Evolutionary conservation across 2,329 filamentous ascomycete genomes (phyloP), one percentile per base, ranked within the genome.

Genomic region (Sarocladiaceae sp.): DNA sequence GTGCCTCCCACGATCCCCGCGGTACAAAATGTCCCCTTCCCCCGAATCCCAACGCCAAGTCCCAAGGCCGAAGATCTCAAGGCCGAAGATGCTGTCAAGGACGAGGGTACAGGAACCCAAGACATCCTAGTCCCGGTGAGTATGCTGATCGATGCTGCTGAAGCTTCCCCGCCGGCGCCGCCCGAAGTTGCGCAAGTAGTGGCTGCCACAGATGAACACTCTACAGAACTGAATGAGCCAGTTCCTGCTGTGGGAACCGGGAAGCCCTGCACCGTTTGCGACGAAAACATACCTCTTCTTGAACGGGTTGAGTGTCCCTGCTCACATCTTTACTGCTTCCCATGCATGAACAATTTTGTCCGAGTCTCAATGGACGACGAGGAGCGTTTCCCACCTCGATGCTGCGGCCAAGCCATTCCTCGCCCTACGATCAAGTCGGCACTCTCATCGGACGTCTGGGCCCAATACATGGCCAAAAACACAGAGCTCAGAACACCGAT

Each of bases 311-410:
- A 46, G 13, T 47, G 48, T 17, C 47, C 52, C 13, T 54, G 52
- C 31, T 20, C 60, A 0, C 77, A 84, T 55, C 58, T 70, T 2
- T 84, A 82, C 61, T 85, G 81, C 57, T 60, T 60, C 0, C 55
- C 55, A 1, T 84, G 82, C 57, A 56, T 84, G 0, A 57, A 58
- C 2, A 52, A 55, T 0, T 68, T 82, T 0, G 78, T 83, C 59
- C n/a, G 54, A 1, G 51, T 60, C 0, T 67, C 76, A 0, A 66
- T 77, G 20, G 63, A 53, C 0, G 76, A 82, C 54, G 76, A 83
- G 52, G 66, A 71, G 0, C 58, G 79, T 0, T 84, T 81, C 53
- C 81, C 80, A 0, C 79, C 80, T 0, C 68, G 70, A 2, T 84
- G 80, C 63, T 83, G 80, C 58, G 53, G 58, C 0, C 56, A 71